phyloP scores from a whole-genome alignment of 2,329 filamentous ascomycete genomes.

The Ceratocystiopsis brevicomis region DNA sequence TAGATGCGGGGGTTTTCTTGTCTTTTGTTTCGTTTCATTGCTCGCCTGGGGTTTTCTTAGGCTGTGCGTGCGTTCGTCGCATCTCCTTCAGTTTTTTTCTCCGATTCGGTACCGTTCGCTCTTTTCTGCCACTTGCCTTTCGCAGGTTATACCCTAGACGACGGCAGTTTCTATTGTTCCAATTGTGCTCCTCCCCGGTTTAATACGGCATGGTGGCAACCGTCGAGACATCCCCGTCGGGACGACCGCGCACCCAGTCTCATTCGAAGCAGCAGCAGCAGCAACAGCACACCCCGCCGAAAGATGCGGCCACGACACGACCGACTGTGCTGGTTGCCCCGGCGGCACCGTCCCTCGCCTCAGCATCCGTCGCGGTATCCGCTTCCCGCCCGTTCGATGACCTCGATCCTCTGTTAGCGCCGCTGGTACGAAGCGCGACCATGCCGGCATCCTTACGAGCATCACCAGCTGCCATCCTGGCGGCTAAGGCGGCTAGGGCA shows the following conservation, averaged over 20 bases:
- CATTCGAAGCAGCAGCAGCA: background rate
- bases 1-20: too few species aligned
- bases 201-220: background rate
- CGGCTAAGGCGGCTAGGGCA: background rate
- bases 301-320: background rate
- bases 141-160: background rate
- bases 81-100: too few species aligned
- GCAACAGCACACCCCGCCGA: background rate
- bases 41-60: too few species aligned
- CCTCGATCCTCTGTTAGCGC: conserved; percentile 11
- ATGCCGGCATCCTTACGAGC: conserved; percentile 16
- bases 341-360: background rate
- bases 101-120: too few species aligned
- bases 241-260: background rate
- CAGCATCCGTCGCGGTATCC: background rate
- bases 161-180: background rate
- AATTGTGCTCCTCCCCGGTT: background rate
- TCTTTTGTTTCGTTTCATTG: too few species aligned
- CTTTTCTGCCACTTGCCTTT: too few species aligned
- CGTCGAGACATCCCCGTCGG: background rate
- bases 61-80: too few species aligned
- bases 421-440: conserved; percentile 22
- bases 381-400: conserved; percentile 5
- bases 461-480: background rate
- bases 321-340: background rate